A percentile compares a stretch with the other conserved stretches of the same genome.
Evolutionary conservation across 1,284 basidiomycete species (phyloP).

Genomic region (Tilletia horrida): DNA sequence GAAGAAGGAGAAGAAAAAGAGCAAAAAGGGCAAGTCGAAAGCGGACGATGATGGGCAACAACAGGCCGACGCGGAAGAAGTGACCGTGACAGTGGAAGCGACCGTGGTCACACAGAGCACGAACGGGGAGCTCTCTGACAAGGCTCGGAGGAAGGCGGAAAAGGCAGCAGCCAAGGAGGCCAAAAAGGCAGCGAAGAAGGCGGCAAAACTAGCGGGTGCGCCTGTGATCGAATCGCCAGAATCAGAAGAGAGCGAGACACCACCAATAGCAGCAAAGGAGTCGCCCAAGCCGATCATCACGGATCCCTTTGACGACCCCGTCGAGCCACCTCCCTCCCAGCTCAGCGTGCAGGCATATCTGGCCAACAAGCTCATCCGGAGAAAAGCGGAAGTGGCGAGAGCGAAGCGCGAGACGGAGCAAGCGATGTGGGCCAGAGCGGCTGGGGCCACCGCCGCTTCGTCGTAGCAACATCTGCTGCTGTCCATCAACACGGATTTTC

Average conservation of each 20-base stretch:
- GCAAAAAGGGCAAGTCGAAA: constrained; percentile 12
- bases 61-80: neutral
- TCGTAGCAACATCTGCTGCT: too few relatives aligned
- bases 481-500: too few relatives aligned
- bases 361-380: constrained; percentile 40
- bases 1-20: constrained; percentile 18
- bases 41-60: neutral
- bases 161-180: constrained; percentile 21
- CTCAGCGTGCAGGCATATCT: constrained; percentile 42
- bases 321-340: constrained; percentile 11
- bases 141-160: constrained; percentile 4
- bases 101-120: neutral
- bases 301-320: neutral
- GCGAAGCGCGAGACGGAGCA: constrained; percentile 38
- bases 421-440: constrained; percentile 42
- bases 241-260: too few relatives aligned
- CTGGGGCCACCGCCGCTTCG: constrained; percentile 26
- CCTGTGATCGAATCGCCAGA: neutral
- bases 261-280: neutral
- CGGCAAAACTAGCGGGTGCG: constrained; percentile 1
- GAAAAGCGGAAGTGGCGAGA: constrained; percentile 41
- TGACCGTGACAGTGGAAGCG: neutral
- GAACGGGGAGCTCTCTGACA: neutral
- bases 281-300: neutral
- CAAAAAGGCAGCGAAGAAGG: constrained; percentile 26